A percentile compares a stretch with the other conserved stretches of the same genome.
Conservation (phyloP, 164 flowering plant species). For the Hamamelis virginiana region DNA sequence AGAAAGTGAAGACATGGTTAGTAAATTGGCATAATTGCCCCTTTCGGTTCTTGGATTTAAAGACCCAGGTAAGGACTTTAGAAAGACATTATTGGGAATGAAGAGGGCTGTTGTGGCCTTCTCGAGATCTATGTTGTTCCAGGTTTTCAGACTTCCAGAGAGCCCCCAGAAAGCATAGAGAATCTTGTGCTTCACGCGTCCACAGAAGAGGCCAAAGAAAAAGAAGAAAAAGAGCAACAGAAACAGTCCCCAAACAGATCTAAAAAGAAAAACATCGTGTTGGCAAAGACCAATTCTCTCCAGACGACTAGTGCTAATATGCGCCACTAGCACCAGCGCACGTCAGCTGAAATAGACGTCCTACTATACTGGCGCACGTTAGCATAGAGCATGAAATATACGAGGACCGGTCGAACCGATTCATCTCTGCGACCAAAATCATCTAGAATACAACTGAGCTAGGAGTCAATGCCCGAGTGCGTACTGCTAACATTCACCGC, state of each 20-base stretch:
- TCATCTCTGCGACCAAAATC: background rate
- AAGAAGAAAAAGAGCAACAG: background rate
- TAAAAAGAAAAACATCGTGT: background rate
- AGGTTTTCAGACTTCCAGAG: background rate
- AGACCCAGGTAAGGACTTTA: background rate
- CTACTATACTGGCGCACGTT: no score
- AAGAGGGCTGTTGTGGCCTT: slow-evolving; percentile 13
- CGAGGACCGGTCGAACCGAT: background rate
- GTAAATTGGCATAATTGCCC: slow-evolving; percentile 11
- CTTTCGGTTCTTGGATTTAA: background rate
- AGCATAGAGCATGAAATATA: background rate
- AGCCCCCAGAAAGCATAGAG: slow-evolving; percentile 3
- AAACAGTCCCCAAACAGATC: slow-evolving; percentile 7
- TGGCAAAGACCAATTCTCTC: no score
- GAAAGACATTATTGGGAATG: background rate
- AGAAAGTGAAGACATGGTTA: background rate
- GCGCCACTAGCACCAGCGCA: background rate
- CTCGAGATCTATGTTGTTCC: slow-evolving; percentile 23
- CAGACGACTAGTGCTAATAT: no score
- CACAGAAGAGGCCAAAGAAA: background rate
- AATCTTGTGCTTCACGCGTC: slow-evolving; percentile 24
- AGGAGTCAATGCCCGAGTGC: background rate
- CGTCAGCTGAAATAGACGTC: background rate
- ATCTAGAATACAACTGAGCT: background rate
- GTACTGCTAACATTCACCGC: no score